A percentile compares a stretch with the other conserved stretches of the same genome.
Conservation (phyloP, 257 asterid genomes). For the Capsicum pubescens region DNA sequence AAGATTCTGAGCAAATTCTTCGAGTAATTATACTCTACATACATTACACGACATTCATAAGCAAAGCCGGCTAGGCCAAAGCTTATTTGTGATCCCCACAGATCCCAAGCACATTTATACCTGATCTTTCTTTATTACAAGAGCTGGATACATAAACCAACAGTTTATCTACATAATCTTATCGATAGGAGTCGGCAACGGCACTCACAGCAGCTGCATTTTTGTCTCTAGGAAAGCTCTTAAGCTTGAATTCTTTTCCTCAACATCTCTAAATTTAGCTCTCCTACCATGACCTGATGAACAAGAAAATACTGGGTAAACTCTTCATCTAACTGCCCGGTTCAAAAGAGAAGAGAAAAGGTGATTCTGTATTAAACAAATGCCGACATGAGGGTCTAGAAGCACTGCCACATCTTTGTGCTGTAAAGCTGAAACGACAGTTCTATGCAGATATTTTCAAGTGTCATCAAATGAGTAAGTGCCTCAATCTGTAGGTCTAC, state of each 20-base stretch:
- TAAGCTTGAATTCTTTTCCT: slow-evolving; percentile 48
- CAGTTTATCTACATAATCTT: not conserved
- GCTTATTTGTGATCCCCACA: not conserved
- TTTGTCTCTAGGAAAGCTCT: slow-evolving; percentile 46
- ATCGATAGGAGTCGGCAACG: not conserved
- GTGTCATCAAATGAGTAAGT: slow-evolving; percentile 16
- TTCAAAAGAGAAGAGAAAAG: not conserved
- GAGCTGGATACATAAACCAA: slow-evolving; percentile 3
- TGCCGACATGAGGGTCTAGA: not conserved
- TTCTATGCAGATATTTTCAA: not conserved
- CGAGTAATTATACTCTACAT: not conserved
- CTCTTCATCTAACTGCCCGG: not conserved
- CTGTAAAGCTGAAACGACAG: not conserved
- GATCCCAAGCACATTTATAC: slow-evolving; percentile 4
- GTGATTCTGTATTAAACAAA: not conserved
- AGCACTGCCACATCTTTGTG: not conserved
- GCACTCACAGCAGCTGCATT: slow-evolving; percentile 29
- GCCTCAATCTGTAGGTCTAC: slow-evolving; percentile 12
- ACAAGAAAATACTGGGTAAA: not conserved
- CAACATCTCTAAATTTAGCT: slow-evolving; percentile 43
- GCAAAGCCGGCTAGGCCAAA: slow-evolving; percentile 9
- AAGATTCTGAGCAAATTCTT: not conserved
- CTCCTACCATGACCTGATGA: slow-evolving; percentile 62
- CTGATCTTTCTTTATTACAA: slow-evolving; percentile 14
- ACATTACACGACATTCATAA: not conserved